Conservation (phyloP, 2,329 filamentous ascomycete genomes). For the Botrytis sinoallii region DNA sequence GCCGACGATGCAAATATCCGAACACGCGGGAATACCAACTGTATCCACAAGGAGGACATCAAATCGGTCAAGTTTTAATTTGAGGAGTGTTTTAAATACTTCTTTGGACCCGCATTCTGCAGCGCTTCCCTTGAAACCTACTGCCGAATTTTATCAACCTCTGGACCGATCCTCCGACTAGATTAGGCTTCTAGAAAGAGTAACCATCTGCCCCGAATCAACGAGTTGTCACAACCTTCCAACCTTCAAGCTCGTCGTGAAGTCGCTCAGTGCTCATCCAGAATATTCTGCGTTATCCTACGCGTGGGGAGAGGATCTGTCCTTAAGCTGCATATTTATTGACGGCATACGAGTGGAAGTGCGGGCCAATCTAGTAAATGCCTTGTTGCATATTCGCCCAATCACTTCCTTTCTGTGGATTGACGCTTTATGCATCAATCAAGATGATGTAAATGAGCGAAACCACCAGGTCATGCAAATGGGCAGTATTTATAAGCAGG, state of each 20-base stretch:
- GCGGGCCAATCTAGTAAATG: background rate
- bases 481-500: background rate
- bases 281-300: background rate
- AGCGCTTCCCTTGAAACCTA: background rate
- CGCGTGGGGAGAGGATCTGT: background rate
- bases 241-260: background rate
- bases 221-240: rapidly evolving
- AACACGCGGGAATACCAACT: background rate
- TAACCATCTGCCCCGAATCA: rapidly evolving
- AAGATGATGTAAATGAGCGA: background rate
- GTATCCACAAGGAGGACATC: background rate
- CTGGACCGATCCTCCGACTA: background rate
- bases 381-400: no score
- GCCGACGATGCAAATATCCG: background rate
- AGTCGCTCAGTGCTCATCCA: background rate
- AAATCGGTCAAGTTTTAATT: background rate
- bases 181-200: background rate
- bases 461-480: background rate
- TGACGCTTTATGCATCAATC: background rate
- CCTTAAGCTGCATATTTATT: background rate
- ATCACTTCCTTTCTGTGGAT: background rate
- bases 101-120: background rate
- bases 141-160: background rate
- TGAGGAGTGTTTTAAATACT: rapidly evolving
- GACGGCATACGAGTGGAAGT: background rate